Base-by-base conservation (phyloP, 768 basidiomycete species). In the Lactarius pseudohatsudake region DNA sequence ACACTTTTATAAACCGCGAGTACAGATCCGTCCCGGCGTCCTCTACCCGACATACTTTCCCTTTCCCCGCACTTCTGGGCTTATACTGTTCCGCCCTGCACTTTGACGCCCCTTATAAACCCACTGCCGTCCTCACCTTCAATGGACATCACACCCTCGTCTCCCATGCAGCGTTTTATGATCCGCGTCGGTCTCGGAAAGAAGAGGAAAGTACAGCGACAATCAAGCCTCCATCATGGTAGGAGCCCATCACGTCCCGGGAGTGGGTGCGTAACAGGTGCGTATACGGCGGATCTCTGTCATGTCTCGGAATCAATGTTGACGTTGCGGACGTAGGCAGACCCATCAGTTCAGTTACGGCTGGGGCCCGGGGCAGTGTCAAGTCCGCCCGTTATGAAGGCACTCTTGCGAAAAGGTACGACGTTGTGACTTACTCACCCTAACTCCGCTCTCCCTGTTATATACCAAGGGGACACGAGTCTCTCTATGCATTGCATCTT, bases 131-230 rank as follows among this genome's bases (percentile, higher is more conserved):
- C 32, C 32, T 32, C 32, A 32, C 32, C 32, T 56, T 36, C 40
- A 20, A 36, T 34, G 56, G 56, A 57, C 22, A 9, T 18, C 18
- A 15, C 20, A 2, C 40, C 36, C 6, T 28, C n/a, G 2, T 40
- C 10, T 7, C 1, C 40, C 4, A 45, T 67, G 57, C 41, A 59
- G 20, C 66, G 50, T 32, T 47, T 67, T 20, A 20, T 56, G 32
- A 56, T 59, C 36, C 43, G 40, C 32, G 43, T 41, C 15, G 22
- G 61, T 30, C 43, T 38, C 5, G 32, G 40, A n/a, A 53, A 59
- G 22, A 67, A 63, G 47, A 45, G 20, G 26, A 63, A 59, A 45
- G 43, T 16, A 15, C 43, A 62, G 30, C 65, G 28, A 28, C 65
- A 56, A 20, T 3, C 53, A 30, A 59, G 28, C 41, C 8, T 38